Percentiles rank a stretch among this genome's conserved stretches.
These are phyloP conservation scores for Blepharisma stoltei DNA, from an alignment of 73 alveolate genomes.

Conservation along the genomic window DNA sequence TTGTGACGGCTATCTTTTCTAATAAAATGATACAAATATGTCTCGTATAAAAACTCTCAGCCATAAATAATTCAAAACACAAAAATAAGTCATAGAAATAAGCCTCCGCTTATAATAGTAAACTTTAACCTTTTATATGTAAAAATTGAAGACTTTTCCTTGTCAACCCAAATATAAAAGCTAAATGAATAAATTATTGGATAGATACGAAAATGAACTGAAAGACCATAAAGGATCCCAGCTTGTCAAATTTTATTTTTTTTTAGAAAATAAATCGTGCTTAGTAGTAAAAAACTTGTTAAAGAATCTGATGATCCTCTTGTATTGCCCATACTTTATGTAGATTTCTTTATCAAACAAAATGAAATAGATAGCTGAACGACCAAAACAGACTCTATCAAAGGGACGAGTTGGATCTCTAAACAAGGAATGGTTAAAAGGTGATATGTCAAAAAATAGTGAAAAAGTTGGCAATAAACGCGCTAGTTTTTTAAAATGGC, in stretches of 20 bases:
- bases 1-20: conserved; percentile 96
- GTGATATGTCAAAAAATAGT: no score
- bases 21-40: conserved; percentile 87
- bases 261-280: conserved; percentile 61
- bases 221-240: conserved; percentile 85
- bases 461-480: no score
- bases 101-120: conserved; percentile 67
- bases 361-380: no score
- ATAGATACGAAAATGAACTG: conserved; percentile 93
- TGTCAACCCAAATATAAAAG: conserved; percentile 77
- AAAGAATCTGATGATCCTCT: conserved; percentile 94
- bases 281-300: conserved; percentile 69
- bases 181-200: conserved; percentile 93
- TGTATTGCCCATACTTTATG: no score
- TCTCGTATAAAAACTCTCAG: conserved; percentile 83
- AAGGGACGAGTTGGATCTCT: no score
- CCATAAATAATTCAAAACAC: conserved; percentile 79
- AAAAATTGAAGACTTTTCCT: conserved; percentile 52
- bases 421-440: no score
- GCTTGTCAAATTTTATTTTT: conserved; percentile 64
- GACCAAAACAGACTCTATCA: no score
- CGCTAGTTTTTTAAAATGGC: no score
- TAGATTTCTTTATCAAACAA: no score
- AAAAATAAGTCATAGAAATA: conserved; percentile 58
- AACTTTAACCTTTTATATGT: conserved; percentile 66